These are phyloP conservation scores for Pleurotus pulmonarius DNA, from an alignment of 768 basidiomycete species.

Conservation along the genomic window DNA sequence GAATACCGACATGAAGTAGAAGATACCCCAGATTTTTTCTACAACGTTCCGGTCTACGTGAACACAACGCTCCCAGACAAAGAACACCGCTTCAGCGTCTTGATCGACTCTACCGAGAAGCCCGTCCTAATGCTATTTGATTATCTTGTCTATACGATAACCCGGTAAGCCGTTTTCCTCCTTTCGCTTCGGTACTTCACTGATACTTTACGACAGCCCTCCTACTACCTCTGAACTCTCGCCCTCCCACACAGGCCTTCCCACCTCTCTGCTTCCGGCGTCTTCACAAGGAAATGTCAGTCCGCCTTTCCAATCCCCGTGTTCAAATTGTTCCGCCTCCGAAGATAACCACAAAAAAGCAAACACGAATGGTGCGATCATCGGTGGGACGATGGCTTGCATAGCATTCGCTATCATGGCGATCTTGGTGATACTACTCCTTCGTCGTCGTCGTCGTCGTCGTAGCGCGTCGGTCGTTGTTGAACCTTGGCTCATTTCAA, in stretches of 20 bases:
- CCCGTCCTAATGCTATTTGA: slow-evolving; percentile 1
- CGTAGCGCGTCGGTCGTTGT: not conserved
- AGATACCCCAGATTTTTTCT: not conserved
- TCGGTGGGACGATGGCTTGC: not conserved
- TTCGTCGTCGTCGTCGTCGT: not conserved
- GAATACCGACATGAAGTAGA: not conserved
- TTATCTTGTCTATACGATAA: not conserved
- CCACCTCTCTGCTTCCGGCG: too few relatives aligned
- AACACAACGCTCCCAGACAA: not conserved
- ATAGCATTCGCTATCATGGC: not conserved
- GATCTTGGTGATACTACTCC: not conserved
- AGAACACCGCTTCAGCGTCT: not conserved
- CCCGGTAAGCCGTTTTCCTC: too few relatives aligned
- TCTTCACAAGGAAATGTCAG: too few relatives aligned
- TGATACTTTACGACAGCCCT: too few relatives aligned
- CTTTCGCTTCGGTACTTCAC: too few relatives aligned
- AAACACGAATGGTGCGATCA: not conserved
- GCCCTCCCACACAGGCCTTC: too few relatives aligned
- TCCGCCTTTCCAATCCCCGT: too few relatives aligned
- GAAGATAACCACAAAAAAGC: not conserved
- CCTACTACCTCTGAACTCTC: too few relatives aligned
- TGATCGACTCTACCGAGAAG: not conserved
- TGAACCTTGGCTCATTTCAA: not conserved
- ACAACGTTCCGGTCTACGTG: not conserved
- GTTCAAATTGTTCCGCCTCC: too few relatives aligned